Conservation (phyloP, 2,329 filamentous ascomycete species). For the Magnaporthales sp. region DNA sequence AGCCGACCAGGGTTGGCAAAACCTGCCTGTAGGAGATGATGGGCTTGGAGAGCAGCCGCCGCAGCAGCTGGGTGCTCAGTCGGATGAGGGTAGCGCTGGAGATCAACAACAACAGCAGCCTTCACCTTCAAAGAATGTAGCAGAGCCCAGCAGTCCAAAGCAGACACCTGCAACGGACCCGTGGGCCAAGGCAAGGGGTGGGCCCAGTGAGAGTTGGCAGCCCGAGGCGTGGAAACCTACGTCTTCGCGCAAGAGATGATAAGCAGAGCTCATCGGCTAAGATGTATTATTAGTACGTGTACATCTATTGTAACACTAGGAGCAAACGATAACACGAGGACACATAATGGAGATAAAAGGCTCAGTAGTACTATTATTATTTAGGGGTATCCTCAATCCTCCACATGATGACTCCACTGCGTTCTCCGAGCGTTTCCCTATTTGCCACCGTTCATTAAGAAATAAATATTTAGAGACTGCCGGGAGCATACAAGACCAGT, state of each 20-base stretch:
- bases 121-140: too few relatives aligned
- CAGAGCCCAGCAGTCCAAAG: too few relatives aligned
- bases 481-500: background rate
- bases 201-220: constrained; percentile 58
- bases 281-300: background rate
- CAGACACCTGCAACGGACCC: constrained; percentile 31
- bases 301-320: background rate
- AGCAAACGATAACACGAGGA: background rate
- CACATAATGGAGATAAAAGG: background rate
- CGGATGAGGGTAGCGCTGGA: background rate
- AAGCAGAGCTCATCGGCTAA: constrained; percentile 2
- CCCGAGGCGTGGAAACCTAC: constrained; percentile 48
- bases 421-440: background rate
- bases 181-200: constrained; percentile 47
- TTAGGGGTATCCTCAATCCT: background rate
- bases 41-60: background rate
- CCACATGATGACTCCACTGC: background rate
- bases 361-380: background rate
- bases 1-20: background rate
- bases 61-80: constrained; percentile 4
- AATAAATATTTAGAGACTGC: background rate
- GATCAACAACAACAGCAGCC: background rate
- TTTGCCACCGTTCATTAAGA: background rate
- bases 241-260: constrained; percentile 23
- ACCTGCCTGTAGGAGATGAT: background rate